Conservation (phyloP, 2,329 filamentous ascomycete species). For the Stemphylium beticola region DNA sequence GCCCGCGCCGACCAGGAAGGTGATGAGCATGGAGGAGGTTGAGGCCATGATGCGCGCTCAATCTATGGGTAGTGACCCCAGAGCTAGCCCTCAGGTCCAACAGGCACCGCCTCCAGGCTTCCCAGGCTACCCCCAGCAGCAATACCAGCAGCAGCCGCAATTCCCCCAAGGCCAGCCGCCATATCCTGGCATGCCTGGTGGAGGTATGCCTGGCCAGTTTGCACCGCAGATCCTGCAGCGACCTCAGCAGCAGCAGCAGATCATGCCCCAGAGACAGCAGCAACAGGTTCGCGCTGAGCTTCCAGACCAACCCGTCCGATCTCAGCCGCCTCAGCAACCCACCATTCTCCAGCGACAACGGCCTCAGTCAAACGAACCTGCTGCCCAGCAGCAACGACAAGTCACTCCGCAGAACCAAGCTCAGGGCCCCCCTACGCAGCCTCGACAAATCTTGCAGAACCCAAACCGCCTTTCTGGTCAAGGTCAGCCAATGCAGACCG, state of each 20-base stretch:
- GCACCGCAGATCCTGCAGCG: slow-evolving; percentile 57
- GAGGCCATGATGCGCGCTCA: slow-evolving; percentile 88
- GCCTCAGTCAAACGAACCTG: slow-evolving; percentile 29
- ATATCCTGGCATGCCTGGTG: slow-evolving; percentile 34
- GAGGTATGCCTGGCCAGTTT: slow-evolving; percentile 53
- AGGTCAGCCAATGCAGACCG: slow-evolving; percentile 48
- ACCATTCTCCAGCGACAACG: slow-evolving; percentile 47
- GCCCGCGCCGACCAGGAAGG: slow-evolving; percentile 64
- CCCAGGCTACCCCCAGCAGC: slow-evolving; percentile 14
- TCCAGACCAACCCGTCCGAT: slow-evolving; percentile 45
- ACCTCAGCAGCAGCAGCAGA: slow-evolving; percentile 50
- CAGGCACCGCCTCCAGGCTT: slow-evolving; percentile 30
- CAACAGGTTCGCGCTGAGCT: slow-evolving; percentile 55
- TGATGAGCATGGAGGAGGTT: slow-evolving; percentile 96
- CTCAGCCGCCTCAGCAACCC: slow-evolving; percentile 39
- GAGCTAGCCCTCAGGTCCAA: slow-evolving; percentile 39
- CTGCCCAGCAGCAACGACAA: slow-evolving; percentile 34
- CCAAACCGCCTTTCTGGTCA: slow-evolving; percentile 66
- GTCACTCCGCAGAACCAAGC: slow-evolving; percentile 45
- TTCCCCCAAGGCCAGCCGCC: slow-evolving; percentile 38
- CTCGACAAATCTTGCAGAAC: slow-evolving; percentile 81
- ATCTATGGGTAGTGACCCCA: slow-evolving; percentile 50
- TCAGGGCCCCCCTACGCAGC: slow-evolving; percentile 53
- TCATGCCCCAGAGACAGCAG: slow-evolving; percentile 37
- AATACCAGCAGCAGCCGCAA: slow-evolving; percentile 28